Evolutionary conservation across 2,329 filamentous ascomycete species (phyloP), one percentile per base, ranked within the genome.

Genomic region (Colletotrichum lini): DNA sequence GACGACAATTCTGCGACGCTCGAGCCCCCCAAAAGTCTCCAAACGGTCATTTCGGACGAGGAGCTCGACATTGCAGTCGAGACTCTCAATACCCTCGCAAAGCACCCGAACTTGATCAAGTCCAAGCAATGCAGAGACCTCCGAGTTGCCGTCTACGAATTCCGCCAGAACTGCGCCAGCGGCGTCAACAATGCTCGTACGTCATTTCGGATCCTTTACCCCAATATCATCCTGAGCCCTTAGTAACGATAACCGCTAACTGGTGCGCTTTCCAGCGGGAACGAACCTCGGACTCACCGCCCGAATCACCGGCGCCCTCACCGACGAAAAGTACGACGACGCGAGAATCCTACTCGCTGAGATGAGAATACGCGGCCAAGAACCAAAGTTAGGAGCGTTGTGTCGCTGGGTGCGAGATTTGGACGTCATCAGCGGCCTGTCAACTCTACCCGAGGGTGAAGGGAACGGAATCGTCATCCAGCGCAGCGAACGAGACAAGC

Each of bases 371-470:
- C 84, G 91, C n/a, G 82, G 84, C 3, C 86, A 93, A 72, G 86
- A 88, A 21, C 91, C 91, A 0, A 92, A 92, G 74, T 81, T 93
- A 0, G 92, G 92, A 23, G 90, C 91, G 1, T 80, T 93, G 9
- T 93, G 91, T 78, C 88, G 92, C 67, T 94, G 92, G 92, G 91
- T 93, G 5, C 87, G 92, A 68, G 91, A 93, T 76, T 82, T 93
- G 35, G 91, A 93, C 75, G 88, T 93, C 30, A 88, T 93, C 60
- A 92, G 89, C 74, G 91, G 91, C 2, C 80, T 93, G 9, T 89
- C 89, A 4, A 89, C 89, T 26, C 83, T 87, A 64, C 82, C 88
- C 0, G 83, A 83, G 2, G 84, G 84, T 3, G 79, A 81, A 56
- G 53, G 56, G 6, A 40, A 73, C 2, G 60, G 70, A 78, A 78